Base-by-base conservation (phyloP, 805 yeast genomes). In the Aciculoconidium aculeatum region DNA sequence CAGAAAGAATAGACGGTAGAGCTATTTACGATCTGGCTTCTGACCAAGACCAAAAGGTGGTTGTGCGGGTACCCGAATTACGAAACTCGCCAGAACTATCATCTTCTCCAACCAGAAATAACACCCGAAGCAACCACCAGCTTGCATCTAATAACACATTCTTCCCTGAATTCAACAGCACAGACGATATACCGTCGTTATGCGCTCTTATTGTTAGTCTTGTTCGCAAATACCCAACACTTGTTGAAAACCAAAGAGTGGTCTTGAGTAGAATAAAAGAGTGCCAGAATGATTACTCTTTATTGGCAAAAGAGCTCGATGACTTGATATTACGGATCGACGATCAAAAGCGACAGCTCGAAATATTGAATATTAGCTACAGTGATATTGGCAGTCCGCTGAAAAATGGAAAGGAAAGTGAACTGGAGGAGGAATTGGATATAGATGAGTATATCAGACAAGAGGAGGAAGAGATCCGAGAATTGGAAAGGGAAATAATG, bases 1-100 rank as follows among this genome's bases (percentile, higher is more conserved):
- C 69, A 1, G 69, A 61, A 29, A 47, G 82, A 14, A 58, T 59
- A 16, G 81, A 76, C 41, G 80, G 79, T 1, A 66, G 65, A 28
- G 37, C 45, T 32, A 45, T 45, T 11, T 58, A 39, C 44, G 43
- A 40, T 4, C 25, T 22, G 29, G 16, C 22, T 14, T 7, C 21
- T 8, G 8, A 4, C 18, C 16, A 28, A 15, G 25, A 17, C 11
- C 15, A 16, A 10, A 23, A 16, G 21, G 23, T 18, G 6, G 33
- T 30, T 8, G 28, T 25, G 5, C 21, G 18, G 15, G 33, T 30
- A 3, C 33, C 33, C 7, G 23, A 21, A n/a, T n/a, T 30, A 6
- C 17, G 20, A 7, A 28, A 30, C 3, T 23, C 5, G 2, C 17
- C 15, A 6, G 10, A 6, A 7, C 27, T 26, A 26, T 16, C 18